Conservation (phyloP, 768 basidiomycete species). For the Auriscalpium vulgare region DNA sequence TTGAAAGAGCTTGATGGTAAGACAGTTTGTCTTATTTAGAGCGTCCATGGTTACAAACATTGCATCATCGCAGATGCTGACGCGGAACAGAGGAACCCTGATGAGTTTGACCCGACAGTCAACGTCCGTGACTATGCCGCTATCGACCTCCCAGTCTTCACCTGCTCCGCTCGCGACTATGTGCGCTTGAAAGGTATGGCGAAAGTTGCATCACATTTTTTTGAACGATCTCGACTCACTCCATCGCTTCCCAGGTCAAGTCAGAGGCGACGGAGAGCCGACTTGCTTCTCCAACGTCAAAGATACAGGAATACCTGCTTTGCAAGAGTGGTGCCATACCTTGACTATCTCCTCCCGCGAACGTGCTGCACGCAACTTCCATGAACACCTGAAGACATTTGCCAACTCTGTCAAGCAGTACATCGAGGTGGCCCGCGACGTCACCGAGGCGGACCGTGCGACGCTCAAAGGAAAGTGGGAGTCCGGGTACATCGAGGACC, state of each 20-base stretch:
- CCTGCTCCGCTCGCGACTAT: slow-evolving; percentile 54
- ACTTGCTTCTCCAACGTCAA: slow-evolving; percentile 44
- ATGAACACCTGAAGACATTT: slow-evolving; percentile 42
- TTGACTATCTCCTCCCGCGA: slow-evolving; percentile 48
- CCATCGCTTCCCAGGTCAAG: slow-evolving; percentile 35
- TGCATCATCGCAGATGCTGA: slow-evolving; percentile 34
- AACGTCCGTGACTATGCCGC: slow-evolving; percentile 48
- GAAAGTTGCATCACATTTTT: background rate
- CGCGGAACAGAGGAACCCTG: slow-evolving; percentile 49
- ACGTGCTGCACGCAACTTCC: slow-evolving; percentile 34
- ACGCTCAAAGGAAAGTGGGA: slow-evolving; percentile 46
- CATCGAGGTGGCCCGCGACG: slow-evolving; percentile 42
- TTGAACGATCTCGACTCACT: background rate
- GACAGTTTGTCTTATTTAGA: slow-evolving; percentile 1
- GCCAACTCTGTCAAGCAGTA: slow-evolving; percentile 39
- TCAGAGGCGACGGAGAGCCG: slow-evolving; percentile 52
- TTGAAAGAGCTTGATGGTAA: slow-evolving; percentile 52
- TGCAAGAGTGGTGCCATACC: slow-evolving; percentile 51
- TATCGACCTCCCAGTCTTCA: slow-evolving; percentile 58
- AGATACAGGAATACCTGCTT: slow-evolving; percentile 48
- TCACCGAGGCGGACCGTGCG: slow-evolving; percentile 44
- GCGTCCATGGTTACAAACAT: background rate
- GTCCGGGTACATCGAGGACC: slow-evolving; percentile 25
- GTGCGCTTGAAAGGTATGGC: slow-evolving; percentile 41
- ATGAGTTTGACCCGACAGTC: slow-evolving; percentile 45